A percentile compares a stretch with the other conserved stretches of the same genome.
Evolutionary conservation across 768 basidiomycete genomes (phyloP).

Genomic region (Suillus ampliporus): DNA sequence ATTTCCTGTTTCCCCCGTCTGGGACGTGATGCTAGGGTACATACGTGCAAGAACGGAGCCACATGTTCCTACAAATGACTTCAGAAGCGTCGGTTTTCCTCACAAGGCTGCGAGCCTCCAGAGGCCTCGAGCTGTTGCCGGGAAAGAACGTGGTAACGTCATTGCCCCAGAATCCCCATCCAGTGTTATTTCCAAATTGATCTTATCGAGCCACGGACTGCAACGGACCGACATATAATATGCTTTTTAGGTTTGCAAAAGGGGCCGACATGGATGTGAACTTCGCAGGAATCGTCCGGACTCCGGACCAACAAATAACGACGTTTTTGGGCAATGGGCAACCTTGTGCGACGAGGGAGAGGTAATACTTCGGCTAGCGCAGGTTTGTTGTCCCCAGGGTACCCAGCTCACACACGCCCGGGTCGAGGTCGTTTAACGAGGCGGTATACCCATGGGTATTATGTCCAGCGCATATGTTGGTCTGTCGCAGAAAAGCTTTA

Average conservation of each 20-base stretch:
- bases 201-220: slow-evolving; percentile 1
- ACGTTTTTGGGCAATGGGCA: slow-evolving; percentile 3
- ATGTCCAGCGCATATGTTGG: background rate
- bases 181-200: background rate
- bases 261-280: background rate
- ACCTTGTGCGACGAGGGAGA: slow-evolving; percentile 5
- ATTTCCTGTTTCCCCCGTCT: background rate
- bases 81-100: slow-evolving; percentile 6
- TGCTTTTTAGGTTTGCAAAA: slow-evolving; percentile 10
- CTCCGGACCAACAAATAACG: slow-evolving; percentile 4
- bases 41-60: background rate
- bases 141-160: background rate
- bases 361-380: background rate
- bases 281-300: slow-evolving; percentile 3
- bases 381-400: background rate
- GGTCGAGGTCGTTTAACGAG: background rate
- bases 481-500: background rate
- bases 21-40: background rate
- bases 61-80: background rate
- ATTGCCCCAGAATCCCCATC: slow-evolving; percentile 12
- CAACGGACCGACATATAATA: background rate
- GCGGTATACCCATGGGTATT: background rate
- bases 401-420: background rate
- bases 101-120: slow-evolving; percentile 7
- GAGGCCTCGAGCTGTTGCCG: slow-evolving; percentile 2